These are phyloP conservation scores for Acidiella bohemica DNA, from an alignment of 495 filamentous ascomycete genomes.

Conservation along the genomic window DNA sequence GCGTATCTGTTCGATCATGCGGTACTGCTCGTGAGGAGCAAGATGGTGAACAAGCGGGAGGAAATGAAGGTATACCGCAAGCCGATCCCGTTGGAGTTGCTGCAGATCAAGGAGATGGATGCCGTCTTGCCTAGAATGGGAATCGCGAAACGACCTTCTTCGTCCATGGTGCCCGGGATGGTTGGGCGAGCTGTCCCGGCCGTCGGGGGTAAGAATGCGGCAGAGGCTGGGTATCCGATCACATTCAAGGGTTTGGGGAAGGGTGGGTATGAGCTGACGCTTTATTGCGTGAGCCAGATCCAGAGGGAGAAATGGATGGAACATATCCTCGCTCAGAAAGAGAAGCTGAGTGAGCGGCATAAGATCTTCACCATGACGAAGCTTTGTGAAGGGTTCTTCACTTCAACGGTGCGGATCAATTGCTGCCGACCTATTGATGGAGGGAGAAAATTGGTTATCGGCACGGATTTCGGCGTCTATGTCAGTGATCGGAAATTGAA, in stretches of 20 bases:
- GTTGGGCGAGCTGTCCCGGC: conserved; percentile 20
- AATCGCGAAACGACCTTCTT: conserved; percentile 73
- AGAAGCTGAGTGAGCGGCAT: conserved; percentile 66
- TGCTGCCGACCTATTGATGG: conserved; percentile 91
- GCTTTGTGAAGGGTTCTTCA: conserved; percentile 76
- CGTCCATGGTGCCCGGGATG: conserved; percentile 63
- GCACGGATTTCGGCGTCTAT: conserved; percentile 87
- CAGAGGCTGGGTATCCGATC: conserved; percentile 66
- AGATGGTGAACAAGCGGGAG: conserved; percentile 82
- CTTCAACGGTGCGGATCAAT: conserved; percentile 67
- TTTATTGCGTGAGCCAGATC: conserved; percentile 69
- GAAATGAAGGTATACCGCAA: conserved; percentile 88
- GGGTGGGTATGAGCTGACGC: conserved; percentile 83
- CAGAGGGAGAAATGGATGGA: conserved; percentile 90
- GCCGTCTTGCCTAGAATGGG: conserved; percentile 74
- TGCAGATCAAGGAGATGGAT: conserved; percentile 93
- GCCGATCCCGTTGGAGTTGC: conserved; percentile 87
- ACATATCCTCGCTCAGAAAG: conserved; percentile 80
- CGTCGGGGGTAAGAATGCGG: conserved; percentile 23
- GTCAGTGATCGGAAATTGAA: conserved; percentile 75
- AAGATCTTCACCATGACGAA: conserved; percentile 88
- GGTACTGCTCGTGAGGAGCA: conserved; percentile 71
- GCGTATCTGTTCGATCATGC: conserved; percentile 96
- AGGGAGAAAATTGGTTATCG: conserved; percentile 83
- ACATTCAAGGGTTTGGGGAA: conserved; percentile 98